These are phyloP conservation scores for Oryza coarctata DNA, from an alignment of 176 grass and related monocot species.

Conservation along the genomic window DNA sequence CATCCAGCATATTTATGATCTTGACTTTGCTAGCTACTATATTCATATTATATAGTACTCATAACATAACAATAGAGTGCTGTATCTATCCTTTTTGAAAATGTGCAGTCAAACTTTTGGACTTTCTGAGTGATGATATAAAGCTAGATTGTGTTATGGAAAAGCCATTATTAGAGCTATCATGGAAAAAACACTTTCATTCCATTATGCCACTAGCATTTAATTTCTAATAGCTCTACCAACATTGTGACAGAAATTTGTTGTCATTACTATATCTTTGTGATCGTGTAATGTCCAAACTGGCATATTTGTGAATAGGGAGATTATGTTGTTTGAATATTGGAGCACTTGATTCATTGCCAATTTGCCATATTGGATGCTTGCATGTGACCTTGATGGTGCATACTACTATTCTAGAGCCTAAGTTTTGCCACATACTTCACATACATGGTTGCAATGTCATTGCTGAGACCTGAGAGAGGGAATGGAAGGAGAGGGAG, in stretches of 20 bases:
- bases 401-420: neutral
- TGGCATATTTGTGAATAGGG: slow-evolving; percentile 14
- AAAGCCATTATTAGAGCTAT: neutral
- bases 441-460: too few relatives aligned
- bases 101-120: neutral
- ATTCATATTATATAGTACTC: slow-evolving; percentile 4
- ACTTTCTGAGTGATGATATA: neutral
- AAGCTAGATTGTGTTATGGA: neutral
- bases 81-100: neutral
- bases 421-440: too few relatives aligned
- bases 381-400: neutral
- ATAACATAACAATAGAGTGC: slow-evolving; percentile 10
- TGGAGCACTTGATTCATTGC: neutral
- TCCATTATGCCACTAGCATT: neutral
- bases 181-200: neutral
- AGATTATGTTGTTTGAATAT: neutral
- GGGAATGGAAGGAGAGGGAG: neutral
- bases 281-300: neutral
- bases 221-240: neutral
- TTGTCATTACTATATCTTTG: neutral
- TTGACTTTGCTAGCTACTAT: slow-evolving; percentile 14
- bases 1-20: slow-evolving; percentile 27
- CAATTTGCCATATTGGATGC: neutral
- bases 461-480: neutral
- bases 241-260: neutral